Conservation (phyloP, 108 stramenopile species). For the Fragilariopsis cylindrus region DNA sequence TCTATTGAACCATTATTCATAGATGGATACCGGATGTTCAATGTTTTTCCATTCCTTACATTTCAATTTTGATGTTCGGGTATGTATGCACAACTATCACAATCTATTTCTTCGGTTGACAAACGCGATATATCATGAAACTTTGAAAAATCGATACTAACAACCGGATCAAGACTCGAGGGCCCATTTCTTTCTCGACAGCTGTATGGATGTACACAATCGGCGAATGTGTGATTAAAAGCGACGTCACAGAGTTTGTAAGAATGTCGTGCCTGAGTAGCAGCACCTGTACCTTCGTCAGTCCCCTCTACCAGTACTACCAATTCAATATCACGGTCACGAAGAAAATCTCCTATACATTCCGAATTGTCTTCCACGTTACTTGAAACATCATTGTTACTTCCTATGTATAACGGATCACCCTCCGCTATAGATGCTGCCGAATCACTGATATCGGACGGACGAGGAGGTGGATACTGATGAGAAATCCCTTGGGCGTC, state of each 20-base stretch:
- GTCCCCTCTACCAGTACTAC: conserved; percentile 96
- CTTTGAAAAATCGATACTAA: conserved; percentile 61
- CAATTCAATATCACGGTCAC: conserved; percentile 90
- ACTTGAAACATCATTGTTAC: too few relatives aligned
- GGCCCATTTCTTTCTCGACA: conserved; percentile 16
- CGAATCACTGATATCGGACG: not conserved
- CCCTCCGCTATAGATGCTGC: not conserved
- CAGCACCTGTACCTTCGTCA: conserved; percentile 86
- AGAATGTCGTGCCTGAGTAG: conserved; percentile 92
- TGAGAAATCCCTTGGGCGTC: conserved; percentile 59
- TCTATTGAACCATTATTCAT: too few relatives aligned
- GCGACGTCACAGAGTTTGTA: conserved; percentile 79
- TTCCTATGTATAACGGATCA: too few relatives aligned
- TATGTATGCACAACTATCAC: conserved; percentile 33
- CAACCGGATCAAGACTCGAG: conserved; percentile 22
- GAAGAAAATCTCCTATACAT: conserved; percentile 59
- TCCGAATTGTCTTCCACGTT: conserved; percentile 20
- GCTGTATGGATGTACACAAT: conserved; percentile 71
- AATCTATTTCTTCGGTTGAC: conserved; percentile 34
- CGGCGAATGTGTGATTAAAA: conserved; percentile 86
- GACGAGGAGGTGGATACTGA: conserved; percentile 7
- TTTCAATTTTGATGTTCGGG: not conserved
- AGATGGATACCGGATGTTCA: too few relatives aligned
- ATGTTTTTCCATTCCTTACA: too few relatives aligned
- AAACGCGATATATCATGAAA: conserved; percentile 60